Conservation (phyloP, 192 early-diverging fungal genomes). For the Linnemannia zychae region DNA sequence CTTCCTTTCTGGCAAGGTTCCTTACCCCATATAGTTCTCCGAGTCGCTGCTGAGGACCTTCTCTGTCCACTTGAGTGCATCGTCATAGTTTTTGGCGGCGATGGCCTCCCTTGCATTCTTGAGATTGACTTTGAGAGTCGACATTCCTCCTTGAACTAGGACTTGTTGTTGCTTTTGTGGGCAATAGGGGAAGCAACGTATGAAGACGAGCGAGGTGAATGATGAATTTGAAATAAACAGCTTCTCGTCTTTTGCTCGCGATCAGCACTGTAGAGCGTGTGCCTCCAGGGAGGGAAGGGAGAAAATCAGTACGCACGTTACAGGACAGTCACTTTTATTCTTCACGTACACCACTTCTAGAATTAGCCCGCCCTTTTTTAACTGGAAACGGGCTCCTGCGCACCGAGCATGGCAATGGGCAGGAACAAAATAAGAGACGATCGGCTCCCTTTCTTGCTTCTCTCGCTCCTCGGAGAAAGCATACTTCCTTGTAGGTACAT, state of each 20-base stretch:
- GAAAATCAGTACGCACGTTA: too few species aligned
- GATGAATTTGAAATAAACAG: not conserved
- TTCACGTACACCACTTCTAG: not conserved
- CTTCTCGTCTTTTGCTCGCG: too few species aligned
- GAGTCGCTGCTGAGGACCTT: constrained; percentile 63
- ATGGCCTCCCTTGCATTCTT: constrained; percentile 68
- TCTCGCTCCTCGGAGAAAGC: constrained; percentile 2
- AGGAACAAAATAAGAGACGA: not conserved
- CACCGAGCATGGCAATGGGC: too few species aligned
- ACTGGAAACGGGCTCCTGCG: not conserved
- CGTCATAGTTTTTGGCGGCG: constrained; percentile 59
- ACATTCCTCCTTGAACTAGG: constrained; percentile 15
- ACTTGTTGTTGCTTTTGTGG: not conserved
- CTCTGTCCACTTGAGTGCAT: constrained; percentile 64
- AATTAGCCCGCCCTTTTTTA: not conserved
- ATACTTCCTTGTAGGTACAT: not conserved
- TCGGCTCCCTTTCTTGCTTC: not conserved
- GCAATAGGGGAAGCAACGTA: not conserved
- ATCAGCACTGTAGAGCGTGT: too few species aligned
- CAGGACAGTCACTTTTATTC: not conserved
- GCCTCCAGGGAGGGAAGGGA: too few species aligned
- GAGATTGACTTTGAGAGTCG: constrained; percentile 54
- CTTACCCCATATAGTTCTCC: constrained; percentile 70
- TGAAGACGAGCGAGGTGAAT: not conserved
- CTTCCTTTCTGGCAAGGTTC: not conserved